These are phyloP conservation scores for Sclerotinia sclerotiorum DNA, from an alignment of 2,329 filamentous ascomycete species.

Conservation along the genomic window DNA sequence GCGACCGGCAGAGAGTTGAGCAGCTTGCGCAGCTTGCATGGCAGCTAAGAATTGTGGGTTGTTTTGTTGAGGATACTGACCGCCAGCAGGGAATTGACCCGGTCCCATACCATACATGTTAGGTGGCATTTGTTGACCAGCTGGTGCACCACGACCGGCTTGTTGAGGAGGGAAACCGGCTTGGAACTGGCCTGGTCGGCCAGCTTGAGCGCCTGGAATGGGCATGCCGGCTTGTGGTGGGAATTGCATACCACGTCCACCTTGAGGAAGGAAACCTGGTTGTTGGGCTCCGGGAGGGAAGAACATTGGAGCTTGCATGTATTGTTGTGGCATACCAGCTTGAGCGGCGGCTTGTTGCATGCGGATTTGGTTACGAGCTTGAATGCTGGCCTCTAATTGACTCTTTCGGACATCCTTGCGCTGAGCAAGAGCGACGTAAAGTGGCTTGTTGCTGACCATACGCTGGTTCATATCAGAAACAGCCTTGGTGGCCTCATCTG, in stretches of 20 bases:
- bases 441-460: constrained; percentile 94
- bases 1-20: constrained; percentile 49
- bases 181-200: constrained; percentile 83
- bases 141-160: constrained; percentile 80
- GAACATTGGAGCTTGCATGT: constrained; percentile 89
- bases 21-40: constrained; percentile 69
- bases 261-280: constrained; percentile 65
- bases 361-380: constrained; percentile 96
- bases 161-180: constrained; percentile 78
- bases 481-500: constrained; percentile 97
- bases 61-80: constrained; percentile 75
- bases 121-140: constrained; percentile 81
- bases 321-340: constrained; percentile 83
- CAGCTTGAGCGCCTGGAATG: constrained; percentile 72
- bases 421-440: constrained; percentile 97
- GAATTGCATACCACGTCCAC: constrained; percentile 66
- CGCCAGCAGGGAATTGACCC: constrained; percentile 75
- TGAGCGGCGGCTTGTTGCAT: constrained; percentile 96
- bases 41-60: constrained; percentile 74
- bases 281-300: constrained; percentile 76
- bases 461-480: constrained; percentile 99
- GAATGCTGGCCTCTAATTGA: constrained; percentile 98
- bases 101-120: constrained; percentile 76
- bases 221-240: constrained; percentile 60
- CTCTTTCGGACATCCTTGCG: constrained; percentile 99